A percentile compares a stretch with the other conserved stretches of the same genome.
Evolutionary conservation across 225 moss, liverwort and hornwort species (phyloP).

Genomic region (Rhytidiadelphus loreus): DNA sequence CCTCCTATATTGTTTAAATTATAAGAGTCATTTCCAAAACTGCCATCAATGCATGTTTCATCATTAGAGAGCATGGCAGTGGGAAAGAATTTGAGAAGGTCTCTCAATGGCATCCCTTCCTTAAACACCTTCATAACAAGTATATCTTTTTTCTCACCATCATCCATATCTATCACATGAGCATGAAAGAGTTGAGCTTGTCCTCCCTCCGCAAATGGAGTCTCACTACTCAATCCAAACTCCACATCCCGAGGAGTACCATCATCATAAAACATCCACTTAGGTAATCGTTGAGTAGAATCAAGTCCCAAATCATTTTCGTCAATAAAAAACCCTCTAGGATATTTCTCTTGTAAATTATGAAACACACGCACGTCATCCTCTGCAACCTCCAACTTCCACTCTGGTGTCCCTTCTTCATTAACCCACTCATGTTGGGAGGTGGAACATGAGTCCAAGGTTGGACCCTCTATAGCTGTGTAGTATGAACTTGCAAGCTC

Average conservation of each 20-base stretch:
- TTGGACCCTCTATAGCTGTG: neutral
- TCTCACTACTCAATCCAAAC: neutral
- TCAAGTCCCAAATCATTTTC: neutral
- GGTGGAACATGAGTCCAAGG: neutral
- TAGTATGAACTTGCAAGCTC: neutral
- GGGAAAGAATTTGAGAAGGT: neutral
- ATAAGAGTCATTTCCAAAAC: accelerated
- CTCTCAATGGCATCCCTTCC: neutral
- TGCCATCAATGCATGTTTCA: accelerated
- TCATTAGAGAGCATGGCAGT: neutral
- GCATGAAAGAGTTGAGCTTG: neutral
- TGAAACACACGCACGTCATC: neutral
- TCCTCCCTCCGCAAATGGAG: neutral
- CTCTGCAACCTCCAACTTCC: neutral
- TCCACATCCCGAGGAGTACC: accelerated
- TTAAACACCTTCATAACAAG: neutral
- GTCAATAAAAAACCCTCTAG: accelerated
- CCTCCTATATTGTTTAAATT: accelerated
- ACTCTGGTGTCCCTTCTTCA: neutral
- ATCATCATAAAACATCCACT: accelerated
- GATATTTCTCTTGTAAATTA: neutral
- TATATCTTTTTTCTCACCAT: too few relatives aligned
- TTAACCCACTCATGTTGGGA: accelerated
- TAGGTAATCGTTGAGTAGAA: neutral
- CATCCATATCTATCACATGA: too few relatives aligned